Evolutionary conservation across 257 asterid species (phyloP), one percentile per base, ranked within the genome.

Genomic region (Penstemon eatonii): DNA sequence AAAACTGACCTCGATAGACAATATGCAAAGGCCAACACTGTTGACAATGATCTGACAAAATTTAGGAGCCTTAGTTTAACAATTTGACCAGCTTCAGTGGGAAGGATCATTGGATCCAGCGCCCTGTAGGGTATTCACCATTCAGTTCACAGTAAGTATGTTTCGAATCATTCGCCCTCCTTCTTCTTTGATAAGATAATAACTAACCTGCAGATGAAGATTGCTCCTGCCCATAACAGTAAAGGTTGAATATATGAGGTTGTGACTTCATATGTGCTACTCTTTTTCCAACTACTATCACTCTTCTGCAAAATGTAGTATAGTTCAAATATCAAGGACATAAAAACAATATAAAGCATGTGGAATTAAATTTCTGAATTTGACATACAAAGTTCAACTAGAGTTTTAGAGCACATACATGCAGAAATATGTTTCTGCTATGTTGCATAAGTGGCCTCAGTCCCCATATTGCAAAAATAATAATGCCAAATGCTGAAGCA

Each of bases 1-100:
- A 37, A 38, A 25, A 73, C 83, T 69, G 74, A 87, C 97, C 98
- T 85, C 61, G 99, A 87, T 61, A 93, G 75, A 81, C 96, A 88
- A 80, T 85, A 91, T 36, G 99, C 99, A 76, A 79, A 89, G 62
- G 97, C 89, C 67, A 93, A 68, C 73, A 93, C 99, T 1, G 99
- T 86, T 18, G 99, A 91, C 81, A 93, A 80, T 65, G 99, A 90
- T 73, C 87, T 86, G 71, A 90, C 85, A 79, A 93, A 93, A 91
- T 83, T 85, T 63, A 93, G 65, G 55, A 93, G 87, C 75, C 97
- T 81, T 60, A 80, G 85, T 73, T 93, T 93, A 60, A 93, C 96
- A 76, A 84, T 56, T 79, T 84, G 95, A 60, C 97, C 86, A 63
- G 96, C 87, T 85, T 85, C 96, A 33, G 96, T 80, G n/a, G 96